A percentile compares a stretch with the other conserved stretches of the same genome.
Evolutionary conservation across 305 asterid species (phyloP).

Genomic region (Nicotiana rustica): DNA sequence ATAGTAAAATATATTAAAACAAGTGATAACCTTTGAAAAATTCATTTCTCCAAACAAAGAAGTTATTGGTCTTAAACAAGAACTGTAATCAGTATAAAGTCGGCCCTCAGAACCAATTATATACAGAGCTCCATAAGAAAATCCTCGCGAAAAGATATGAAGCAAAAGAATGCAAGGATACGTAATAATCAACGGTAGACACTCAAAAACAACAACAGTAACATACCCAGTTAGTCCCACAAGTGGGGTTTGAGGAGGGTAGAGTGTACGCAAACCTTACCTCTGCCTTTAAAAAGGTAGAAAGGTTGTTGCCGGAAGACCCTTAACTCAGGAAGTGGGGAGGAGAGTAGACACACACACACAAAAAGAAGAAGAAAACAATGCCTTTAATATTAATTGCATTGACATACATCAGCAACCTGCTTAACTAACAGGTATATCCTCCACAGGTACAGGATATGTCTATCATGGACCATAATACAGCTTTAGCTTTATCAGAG

Average conservation of each 20-base stretch:
- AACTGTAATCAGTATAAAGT: background rate
- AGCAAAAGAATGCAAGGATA: background rate
- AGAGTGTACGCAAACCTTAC: no score
- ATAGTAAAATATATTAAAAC: no score
- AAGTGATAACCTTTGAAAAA: no score
- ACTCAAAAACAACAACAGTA: no score
- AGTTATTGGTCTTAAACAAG: background rate
- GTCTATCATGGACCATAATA: background rate
- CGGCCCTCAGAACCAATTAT: background rate
- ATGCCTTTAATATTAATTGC: background rate
- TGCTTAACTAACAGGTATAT: conserved; percentile 13
- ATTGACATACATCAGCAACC: background rate
- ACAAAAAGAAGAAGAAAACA: background rate
- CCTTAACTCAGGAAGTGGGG: no score
- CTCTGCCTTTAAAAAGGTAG: no score
- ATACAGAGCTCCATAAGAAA: background rate
- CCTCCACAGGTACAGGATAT: background rate
- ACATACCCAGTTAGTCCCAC: no score
- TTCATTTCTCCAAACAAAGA: background rate
- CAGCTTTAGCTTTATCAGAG: background rate
- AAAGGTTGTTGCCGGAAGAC: no score
- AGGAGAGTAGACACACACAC: no score
- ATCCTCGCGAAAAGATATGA: background rate
- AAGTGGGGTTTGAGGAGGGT: no score
- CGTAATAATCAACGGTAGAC: background rate